Percentiles rank a stretch among this genome's conserved stretches.
Evolutionary conservation across 352 stramenopile species (phyloP).

Genomic region (Globisporangium heterothallicum): DNA sequence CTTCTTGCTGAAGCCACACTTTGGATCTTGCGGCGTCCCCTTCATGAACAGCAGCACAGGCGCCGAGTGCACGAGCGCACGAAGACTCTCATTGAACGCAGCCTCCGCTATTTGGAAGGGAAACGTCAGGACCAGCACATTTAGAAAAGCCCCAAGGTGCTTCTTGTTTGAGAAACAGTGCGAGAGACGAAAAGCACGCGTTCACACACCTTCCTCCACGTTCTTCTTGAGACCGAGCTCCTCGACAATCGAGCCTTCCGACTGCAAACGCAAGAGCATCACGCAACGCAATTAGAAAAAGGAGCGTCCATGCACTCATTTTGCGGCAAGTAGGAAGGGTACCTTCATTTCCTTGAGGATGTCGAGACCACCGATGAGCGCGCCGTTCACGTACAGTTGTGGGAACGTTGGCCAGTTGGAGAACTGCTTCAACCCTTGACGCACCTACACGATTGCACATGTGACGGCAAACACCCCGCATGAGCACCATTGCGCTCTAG

Average conservation of each 20-base stretch:
- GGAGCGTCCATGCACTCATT: no score
- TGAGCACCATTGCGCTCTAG: no score
- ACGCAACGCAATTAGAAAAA: not conserved
- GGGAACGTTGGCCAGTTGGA: constrained; percentile 98
- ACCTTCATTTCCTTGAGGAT: constrained; percentile 96
- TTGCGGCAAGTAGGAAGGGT: not conserved
- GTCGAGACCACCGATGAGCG: constrained; percentile 95
- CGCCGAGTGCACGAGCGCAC: constrained; percentile 80
- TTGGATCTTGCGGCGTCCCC: constrained; percentile 83
- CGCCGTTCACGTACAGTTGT: constrained; percentile 97
- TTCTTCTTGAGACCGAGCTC: constrained; percentile 72
- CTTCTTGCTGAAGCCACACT: constrained; percentile 95
- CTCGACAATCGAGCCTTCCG: constrained; percentile 71
- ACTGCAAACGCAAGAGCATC: constrained; percentile 1
- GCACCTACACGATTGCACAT: constrained; percentile 46
- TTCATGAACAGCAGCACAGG: constrained; percentile 97
- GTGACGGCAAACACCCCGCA: no score
- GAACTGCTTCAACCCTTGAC: constrained; percentile 95
- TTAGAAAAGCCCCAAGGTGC: no score
- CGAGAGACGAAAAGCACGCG: no score
- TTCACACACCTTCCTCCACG: constrained; percentile 35
- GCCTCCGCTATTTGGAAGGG: constrained; percentile 40
- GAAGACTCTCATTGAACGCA: constrained; percentile 81
- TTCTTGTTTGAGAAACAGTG: no score
- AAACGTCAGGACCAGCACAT: not conserved